Evolutionary conservation across 169 alveolate species (phyloP).

Genomic region (Plasmodium coatneyi): DNA sequence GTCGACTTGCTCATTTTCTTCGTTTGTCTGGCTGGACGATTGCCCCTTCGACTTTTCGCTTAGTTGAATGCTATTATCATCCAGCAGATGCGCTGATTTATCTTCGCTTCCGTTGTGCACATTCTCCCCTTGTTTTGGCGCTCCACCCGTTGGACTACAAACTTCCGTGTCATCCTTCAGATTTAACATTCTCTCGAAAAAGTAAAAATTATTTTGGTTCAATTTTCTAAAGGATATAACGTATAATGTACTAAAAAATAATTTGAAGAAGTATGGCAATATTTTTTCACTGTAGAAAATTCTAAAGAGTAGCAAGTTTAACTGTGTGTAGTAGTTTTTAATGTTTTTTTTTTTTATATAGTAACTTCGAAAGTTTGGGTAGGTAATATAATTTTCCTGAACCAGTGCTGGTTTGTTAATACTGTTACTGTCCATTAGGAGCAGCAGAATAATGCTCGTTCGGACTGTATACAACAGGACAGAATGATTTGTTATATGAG

Average conservation of each 20-base stretch:
- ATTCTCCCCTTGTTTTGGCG: background rate
- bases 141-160: background rate
- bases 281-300: conserved; percentile 63
- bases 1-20: background rate
- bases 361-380: conserved; percentile 10
- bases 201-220: conserved; percentile 21
- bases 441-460: conserved; percentile 38
- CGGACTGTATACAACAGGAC: conserved; percentile 43
- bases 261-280: conserved; percentile 60
- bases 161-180: background rate
- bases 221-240: conserved; percentile 45
- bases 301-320: conserved; percentile 47
- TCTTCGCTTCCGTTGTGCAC: background rate
- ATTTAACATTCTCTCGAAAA: conserved; percentile 46
- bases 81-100: background rate
- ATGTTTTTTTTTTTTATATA: conserved; percentile 51
- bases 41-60: background rate
- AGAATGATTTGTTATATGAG: conserved; percentile 44
- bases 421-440: conserved; percentile 47
- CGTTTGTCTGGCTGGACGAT: background rate
- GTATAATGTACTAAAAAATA: conserved; percentile 66
- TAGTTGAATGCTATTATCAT: background rate
- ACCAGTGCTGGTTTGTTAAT: conserved; percentile 5
- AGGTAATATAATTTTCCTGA: conserved; percentile 31
- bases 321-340: conserved; percentile 66